Evolutionary conservation across 768 basidiomycete species (phyloP), one percentile per base, ranked within the genome.

Genomic region (Mycena epipterygia): DNA sequence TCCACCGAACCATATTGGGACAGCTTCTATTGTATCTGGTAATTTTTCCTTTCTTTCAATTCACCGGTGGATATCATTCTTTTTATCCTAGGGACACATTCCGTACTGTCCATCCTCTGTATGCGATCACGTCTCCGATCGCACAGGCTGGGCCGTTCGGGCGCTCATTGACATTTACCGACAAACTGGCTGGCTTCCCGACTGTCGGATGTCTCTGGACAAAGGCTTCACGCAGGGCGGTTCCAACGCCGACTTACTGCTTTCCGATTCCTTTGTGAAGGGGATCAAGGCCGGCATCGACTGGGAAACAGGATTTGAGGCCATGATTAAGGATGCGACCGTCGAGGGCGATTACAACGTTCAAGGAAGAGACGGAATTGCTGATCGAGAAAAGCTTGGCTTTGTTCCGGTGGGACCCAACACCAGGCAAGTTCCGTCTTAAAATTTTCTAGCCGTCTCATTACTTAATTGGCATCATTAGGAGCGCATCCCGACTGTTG

Each of bases 201-300:
- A 78, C 68, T 77, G 77, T 48, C 76, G 77, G 4, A 78, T 77
- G 76, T 77, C 76, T 6, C 58, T 74, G 7, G 76, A 76, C 61
- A 78, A 75, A 48, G 77, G 77, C 17, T 67, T 73, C 37, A 78
- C 77, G 2, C 77, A 78, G 64, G 77, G 77, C n/a, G 77, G 77
- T 2, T 76, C 75, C 21, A 78, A 78, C 51, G 77, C 76, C 8
- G 77, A 78, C 67, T 71, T 46, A 9, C 46, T 78, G 19, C 77
- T 78, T 14, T 75, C 76, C 6, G 77, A 78, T 29, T 77, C 77
- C 9, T 78, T 61, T 57, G 65, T 72, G 46, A 78, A 78, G 64
- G 75, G 75, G 19, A 77, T 78, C 39, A 73, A 53, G 27, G 68
- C 52, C 2, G 75, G 76, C n/a, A 78, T 78, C 48, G 70, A 78